phyloP scores from a whole-genome alignment of 371 early-diverging fungal genomes.

The Apophysomyces ossiformis region DNA sequence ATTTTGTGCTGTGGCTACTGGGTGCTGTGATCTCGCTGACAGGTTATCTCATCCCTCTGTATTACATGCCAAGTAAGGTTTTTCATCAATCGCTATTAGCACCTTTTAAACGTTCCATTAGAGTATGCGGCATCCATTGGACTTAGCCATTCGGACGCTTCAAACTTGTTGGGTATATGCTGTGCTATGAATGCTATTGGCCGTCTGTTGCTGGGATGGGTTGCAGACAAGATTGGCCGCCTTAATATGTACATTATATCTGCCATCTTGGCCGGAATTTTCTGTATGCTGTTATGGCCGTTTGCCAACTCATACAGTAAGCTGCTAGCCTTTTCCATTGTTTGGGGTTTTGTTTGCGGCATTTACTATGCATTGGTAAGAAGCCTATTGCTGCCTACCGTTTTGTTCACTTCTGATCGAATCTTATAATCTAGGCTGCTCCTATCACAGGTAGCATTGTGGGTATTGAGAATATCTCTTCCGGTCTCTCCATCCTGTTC shows the following conservation, averaged over 20 bases:
- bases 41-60: slow-evolving; percentile 41
- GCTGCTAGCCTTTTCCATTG: slow-evolving; percentile 51
- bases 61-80: slow-evolving; percentile 42
- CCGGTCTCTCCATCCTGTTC: slow-evolving; percentile 61
- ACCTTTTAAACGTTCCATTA: slow-evolving; percentile 12
- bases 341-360: slow-evolving; percentile 51
- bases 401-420: background rate
- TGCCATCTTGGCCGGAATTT: slow-evolving; percentile 34
- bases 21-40: slow-evolving; percentile 40
- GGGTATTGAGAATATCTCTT: slow-evolving; percentile 52
- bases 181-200: slow-evolving; percentile 61
- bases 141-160: slow-evolving; percentile 22
- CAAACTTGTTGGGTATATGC: slow-evolving; percentile 34
- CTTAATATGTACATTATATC: slow-evolving; percentile 42
- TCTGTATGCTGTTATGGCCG: slow-evolving; percentile 60
- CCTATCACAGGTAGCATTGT: slow-evolving; percentile 61
- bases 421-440: slow-evolving; percentile 37
- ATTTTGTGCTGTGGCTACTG: slow-evolving; percentile 35
- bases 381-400: background rate
- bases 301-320: slow-evolving; percentile 54
- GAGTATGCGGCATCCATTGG: slow-evolving; percentile 36
- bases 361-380: slow-evolving; percentile 37
- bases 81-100: background rate
- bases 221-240: slow-evolving; percentile 69
- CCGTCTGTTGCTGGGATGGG: slow-evolving; percentile 65